A percentile compares a stretch with the other conserved stretches of the same genome.
These are phyloP conservation scores for Coemansia sp. DNA, from an alignment of 192 early-diverging fungal genomes.

Conservation along the genomic window DNA sequence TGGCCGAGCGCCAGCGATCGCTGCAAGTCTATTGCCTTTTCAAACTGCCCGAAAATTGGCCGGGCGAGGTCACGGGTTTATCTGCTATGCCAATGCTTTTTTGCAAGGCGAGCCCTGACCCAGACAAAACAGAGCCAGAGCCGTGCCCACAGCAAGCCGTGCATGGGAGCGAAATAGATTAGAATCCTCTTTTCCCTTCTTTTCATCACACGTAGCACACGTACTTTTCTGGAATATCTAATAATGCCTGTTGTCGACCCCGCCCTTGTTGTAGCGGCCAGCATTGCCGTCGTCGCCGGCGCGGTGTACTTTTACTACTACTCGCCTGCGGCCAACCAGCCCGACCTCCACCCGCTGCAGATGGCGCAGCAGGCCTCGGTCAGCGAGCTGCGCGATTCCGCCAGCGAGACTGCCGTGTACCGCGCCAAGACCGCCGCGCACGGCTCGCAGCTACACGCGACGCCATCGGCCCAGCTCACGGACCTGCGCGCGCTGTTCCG, in stretches of 20 bases:
- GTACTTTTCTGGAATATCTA: neutral
- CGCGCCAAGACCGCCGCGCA: conserved; percentile 44
- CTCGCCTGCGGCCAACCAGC: conserved; percentile 49
- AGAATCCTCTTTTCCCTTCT: neutral
- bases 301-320: conserved; percentile 45
- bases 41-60: neutral
- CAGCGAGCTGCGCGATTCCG: conserved; percentile 29
- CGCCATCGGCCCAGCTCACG: conserved; percentile 2
- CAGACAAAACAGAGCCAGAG: too few species aligned
- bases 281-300: conserved; percentile 16
- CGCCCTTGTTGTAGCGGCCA: conserved; percentile 17
- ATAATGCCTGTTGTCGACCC: conserved; percentile 28
- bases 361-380: conserved; percentile 43
- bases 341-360: conserved; percentile 49
- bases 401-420: conserved; percentile 32
- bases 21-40: neutral
- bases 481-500: conserved; percentile 32
- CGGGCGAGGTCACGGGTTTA: neutral
- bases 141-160: too few species aligned
- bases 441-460: conserved; percentile 17
- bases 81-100: too few species aligned
- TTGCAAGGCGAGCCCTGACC: too few species aligned
- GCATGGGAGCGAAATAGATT: too few species aligned
- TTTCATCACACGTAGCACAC: neutral
- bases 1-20: neutral